phyloP scores from a whole-genome alignment of 805 yeast genomes.

The Kregervanrija delftensis region DNA sequence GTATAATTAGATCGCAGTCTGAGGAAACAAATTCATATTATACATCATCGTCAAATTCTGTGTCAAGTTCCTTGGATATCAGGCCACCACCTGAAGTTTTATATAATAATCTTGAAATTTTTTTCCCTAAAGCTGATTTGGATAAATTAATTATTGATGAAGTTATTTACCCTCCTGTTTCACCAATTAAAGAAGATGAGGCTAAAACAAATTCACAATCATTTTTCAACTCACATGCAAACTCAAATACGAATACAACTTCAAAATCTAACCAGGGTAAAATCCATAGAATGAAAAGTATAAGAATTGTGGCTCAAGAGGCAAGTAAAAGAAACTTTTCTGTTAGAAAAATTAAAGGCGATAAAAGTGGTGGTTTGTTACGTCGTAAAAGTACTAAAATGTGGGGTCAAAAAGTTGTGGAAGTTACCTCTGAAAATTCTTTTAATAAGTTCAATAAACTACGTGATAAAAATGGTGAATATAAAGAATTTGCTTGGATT shows the following conservation, averaged over 20 bases:
- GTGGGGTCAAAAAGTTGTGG: slow-evolving; percentile 96
- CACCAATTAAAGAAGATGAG: slow-evolving; percentile 31
- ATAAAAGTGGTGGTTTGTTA: slow-evolving; percentile 30
- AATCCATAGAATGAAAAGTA: slow-evolving; percentile 74
- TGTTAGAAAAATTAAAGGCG: neutral
- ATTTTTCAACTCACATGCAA: too few relatives aligned
- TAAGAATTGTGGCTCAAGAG: slow-evolving; percentile 88
- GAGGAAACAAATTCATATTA: slow-evolving; percentile 1
- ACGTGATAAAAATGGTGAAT: slow-evolving; percentile 60
- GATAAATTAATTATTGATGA: slow-evolving; percentile 86
- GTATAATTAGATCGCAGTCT: neutral
- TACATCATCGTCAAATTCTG: slow-evolving; percentile 13
- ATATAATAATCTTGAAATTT: slow-evolving; percentile 83
- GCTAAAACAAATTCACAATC: too few relatives aligned
- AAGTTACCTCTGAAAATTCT: slow-evolving; percentile 69
- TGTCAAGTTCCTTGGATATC: slow-evolving; percentile 42
- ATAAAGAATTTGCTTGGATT: slow-evolving; percentile 92
- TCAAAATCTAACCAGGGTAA: slow-evolving; percentile 30
- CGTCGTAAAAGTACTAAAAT: slow-evolving; percentile 83
- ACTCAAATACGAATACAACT: too few relatives aligned
- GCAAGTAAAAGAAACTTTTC: slow-evolving; percentile 49
- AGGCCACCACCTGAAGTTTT: slow-evolving; percentile 95
- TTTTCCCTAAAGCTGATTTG: slow-evolving; percentile 86
- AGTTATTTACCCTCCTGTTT: slow-evolving; percentile 51
- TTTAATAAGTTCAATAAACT: slow-evolving; percentile 57